Evolutionary conservation across 371 early-diverging fungal species (phyloP), one percentile per base, ranked within the genome.

Genomic region (Rhizopus stolonifer): DNA sequence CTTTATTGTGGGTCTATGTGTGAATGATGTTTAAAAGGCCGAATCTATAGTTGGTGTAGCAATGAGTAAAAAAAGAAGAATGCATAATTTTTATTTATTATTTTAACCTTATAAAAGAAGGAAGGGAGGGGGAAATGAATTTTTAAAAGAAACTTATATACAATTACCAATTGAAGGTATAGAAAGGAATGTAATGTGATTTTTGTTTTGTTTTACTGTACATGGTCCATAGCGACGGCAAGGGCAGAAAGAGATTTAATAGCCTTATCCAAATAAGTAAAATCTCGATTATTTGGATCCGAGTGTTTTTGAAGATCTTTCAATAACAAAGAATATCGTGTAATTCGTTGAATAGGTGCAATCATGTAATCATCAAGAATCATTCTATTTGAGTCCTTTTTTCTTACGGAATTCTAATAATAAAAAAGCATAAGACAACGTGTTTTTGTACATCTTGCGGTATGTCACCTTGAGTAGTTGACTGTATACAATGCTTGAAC

Each of bases 311-410:
- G 57, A n/a, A 78, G 61, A 51, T 80, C 79, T 79, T 53, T 9
- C 19, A 80, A 34, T 32, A 80, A 58, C 15, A 80, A 49, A 38
- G 70, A 70, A 53, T 80, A 80, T 10, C 80, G 64, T 18, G 78
- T 71, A 46, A 80, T 65, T 31, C 80, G 62, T 56, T 80, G 80
- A 26, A 80, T 77, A 31, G 80, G 80, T 40, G 76, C 67, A 56
- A 80, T 80, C 69, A 75, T 62, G 44, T 80, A 80, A 58, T 77
- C 80, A 13, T 69, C 31, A 8, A 77, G 48, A 5, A 62, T 46
- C 58, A 80, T 65, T 23, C 63, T 55, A 33, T 69, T 69, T 48
- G 62, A 61, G 40, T 65, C 60, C 38, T 70, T 66, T 34, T 58
- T 56, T 25, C 56, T 47, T 49, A 56, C 50, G 14, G 67, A 54